Evolutionary conservation across 2,329 filamentous ascomycete species (phyloP), one percentile per base, ranked within the genome.

Genomic region (Myriosclerotinia duriaeana): DNA sequence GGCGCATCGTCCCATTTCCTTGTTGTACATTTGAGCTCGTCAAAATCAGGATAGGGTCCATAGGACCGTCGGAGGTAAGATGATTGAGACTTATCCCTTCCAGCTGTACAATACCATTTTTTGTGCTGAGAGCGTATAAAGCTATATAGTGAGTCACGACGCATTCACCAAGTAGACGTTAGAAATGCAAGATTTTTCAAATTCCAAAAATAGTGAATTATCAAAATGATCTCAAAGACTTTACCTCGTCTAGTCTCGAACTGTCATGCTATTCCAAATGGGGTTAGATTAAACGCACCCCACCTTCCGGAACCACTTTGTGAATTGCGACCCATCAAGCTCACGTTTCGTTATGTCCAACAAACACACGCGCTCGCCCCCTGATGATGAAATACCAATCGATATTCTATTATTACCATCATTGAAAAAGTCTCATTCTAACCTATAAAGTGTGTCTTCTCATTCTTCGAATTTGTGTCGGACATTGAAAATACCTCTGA

Each of bases 361-460:
- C 56, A 48, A 59, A 59, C 56, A 60, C 44, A 59, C 56, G 50
- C 44, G 44, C 44, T 48, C n/a, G n/a, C n/a, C n/a, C 42, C n/a
- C n/a, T 38, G 30, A 22, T 36, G 30, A 38, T 60, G 44, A 50
- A 38, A 50, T 60, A 30, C 17, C 56, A 60, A 50, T 12, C 56
- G 34, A 50, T 38, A 38, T 48, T 4, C 15, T 38, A 50, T 20
- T 11, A 48, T 48, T 48, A 48, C 17, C 17, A 38, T 26, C n/a
- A 17, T 17, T 11, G 12, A 38, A 17, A 36, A 60, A 34, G 30
- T 17, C 4, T 38, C 30, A 50, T 60, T 15, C 3, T 14, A 5
- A 50, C 4, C 17, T 50, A 6, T 26, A 38, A 5, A 38, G 5
- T 61, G 44, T 50, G n/a, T 38, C n/a, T 36, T 20, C n/a, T 38